These are phyloP conservation scores for Teunomyces cretensis DNA, from an alignment of 805 yeast species.

Conservation along the genomic window DNA sequence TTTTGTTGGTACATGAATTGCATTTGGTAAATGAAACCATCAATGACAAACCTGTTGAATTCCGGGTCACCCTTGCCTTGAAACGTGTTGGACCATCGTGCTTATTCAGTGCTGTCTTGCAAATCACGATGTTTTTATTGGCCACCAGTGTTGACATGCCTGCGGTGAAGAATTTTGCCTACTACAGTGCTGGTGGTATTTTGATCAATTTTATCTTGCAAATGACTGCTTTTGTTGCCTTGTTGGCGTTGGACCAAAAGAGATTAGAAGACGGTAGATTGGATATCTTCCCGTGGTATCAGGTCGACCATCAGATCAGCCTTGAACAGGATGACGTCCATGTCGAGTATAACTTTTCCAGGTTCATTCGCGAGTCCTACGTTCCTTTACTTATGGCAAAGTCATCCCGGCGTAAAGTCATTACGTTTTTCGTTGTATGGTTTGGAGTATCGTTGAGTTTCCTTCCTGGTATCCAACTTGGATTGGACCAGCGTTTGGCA, in stretches of 20 bases:
- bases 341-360: constrained; percentile 21
- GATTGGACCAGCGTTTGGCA: constrained; percentile 88
- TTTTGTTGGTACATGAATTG: constrained; percentile 79
- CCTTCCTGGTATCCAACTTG: constrained; percentile 69
- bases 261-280: constrained; percentile 58
- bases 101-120: constrained; percentile 71
- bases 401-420: constrained; percentile 45
- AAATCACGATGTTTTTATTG: constrained; percentile 72
- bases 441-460: constrained; percentile 67
- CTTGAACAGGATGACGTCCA: constrained; percentile 11
- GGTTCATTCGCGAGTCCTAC: constrained; percentile 46
- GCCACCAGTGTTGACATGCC: constrained; percentile 91
- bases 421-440: constrained; percentile 58
- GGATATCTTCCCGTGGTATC: constrained; percentile 62
- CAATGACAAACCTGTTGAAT: constrained; percentile 45
- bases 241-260: constrained; percentile 64
- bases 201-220: constrained; percentile 74
- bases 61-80: constrained; percentile 62
- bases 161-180: constrained; percentile 90
- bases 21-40: constrained; percentile 49
- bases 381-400: constrained; percentile 59
- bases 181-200: constrained; percentile 86
- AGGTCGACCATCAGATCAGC: constrained; percentile 6
- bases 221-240: constrained; percentile 75
- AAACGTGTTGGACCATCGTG: constrained; percentile 86